These are phyloP conservation scores for Aquilaria sinensis DNA, from an alignment of 345 rosid genomes.

Conservation along the genomic window DNA sequence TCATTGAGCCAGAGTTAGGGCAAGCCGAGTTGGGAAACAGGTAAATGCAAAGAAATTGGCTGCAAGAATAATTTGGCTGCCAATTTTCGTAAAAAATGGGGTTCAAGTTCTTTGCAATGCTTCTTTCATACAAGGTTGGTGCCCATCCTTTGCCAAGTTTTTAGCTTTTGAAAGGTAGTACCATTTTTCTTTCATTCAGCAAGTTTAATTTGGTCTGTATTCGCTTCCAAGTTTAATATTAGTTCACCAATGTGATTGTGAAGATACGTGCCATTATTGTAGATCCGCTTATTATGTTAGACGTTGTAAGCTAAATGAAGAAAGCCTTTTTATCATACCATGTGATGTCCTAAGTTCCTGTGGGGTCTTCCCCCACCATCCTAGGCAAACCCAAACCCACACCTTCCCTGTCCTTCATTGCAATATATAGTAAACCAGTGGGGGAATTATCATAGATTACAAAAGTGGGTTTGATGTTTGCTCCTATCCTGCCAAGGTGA, in stretches of 20 bases:
- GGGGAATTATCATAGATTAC: too few species aligned
- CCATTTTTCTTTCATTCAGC: conserved; percentile 19
- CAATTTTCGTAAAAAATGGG: conserved; percentile 20
- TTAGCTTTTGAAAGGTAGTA: conserved; percentile 18
- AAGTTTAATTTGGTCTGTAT: conserved; percentile 13
- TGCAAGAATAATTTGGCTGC: conserved; percentile 14
- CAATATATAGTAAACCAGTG: too few species aligned
- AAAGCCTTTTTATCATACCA: too few species aligned
- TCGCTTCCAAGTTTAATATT: too few species aligned
- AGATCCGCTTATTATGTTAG: conserved; percentile 15
- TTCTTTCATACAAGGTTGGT: conserved; percentile 18
- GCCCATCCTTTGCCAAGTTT: conserved; percentile 19
- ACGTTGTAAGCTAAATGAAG: conserved; percentile 11
- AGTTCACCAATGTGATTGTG: too few species aligned
- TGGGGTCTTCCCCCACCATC: too few species aligned
- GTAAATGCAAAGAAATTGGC: conserved; percentile 11
- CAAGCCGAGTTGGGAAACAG: conserved; percentile 14
- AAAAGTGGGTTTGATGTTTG: too few species aligned
- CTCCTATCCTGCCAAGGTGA: too few species aligned
- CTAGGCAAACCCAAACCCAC: too few species aligned
- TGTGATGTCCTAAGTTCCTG: too few species aligned
- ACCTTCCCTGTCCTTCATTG: too few species aligned
- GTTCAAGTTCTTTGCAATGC: conserved; percentile 11
- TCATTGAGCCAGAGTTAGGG: conserved; percentile 37
- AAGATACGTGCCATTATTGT: conserved; percentile 22